These are phyloP conservation scores for Cercospora beticola DNA, from an alignment of 2,329 filamentous ascomycete species.

Conservation along the genomic window DNA sequence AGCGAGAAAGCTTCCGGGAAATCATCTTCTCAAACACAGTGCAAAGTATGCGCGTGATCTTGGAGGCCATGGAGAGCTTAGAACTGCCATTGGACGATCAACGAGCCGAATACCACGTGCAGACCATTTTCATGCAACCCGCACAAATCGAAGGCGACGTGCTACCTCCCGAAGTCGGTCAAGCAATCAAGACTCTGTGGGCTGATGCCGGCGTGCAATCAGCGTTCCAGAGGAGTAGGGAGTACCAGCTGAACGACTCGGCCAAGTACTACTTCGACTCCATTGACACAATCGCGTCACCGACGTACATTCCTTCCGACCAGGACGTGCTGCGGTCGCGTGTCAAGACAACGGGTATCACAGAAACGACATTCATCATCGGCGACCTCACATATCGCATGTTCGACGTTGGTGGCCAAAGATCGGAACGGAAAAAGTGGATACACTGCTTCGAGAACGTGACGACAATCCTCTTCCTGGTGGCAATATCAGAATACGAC, in stretches of 20 bases:
- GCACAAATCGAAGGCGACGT: conserved; percentile 95
- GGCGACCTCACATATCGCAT: conserved; percentile 92
- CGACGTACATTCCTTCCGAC: conserved; percentile 92
- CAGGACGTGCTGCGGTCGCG: conserved; percentile 92
- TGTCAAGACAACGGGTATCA: conserved; percentile 97
- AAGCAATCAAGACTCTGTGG: conserved; percentile 89
- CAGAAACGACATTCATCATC: conserved; percentile 93
- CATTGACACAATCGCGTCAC: conserved; percentile 82
- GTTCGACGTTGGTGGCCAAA: conserved; percentile 95
- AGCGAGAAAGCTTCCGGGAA: conserved; percentile 68
- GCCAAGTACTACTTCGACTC: conserved; percentile 98
- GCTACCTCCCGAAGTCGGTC: conserved; percentile 89
- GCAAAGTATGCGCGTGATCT: conserved; percentile 68
- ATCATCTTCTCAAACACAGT: conserved; percentile 72
- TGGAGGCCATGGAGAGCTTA: conserved; percentile 68
- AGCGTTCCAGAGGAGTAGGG: conserved; percentile 91
- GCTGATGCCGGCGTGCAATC: conserved; percentile 89
- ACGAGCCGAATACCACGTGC: conserved; percentile 93
- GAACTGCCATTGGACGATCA: conserved; percentile 85
- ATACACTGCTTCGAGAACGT: conserved; percentile 99
- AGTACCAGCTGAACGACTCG: conserved; percentile 95
- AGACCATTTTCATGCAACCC: conserved; percentile 98
- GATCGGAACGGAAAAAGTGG: conserved; percentile 98
- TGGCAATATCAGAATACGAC: conserved; percentile 96
- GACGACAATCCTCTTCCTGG: conserved; percentile 92